A percentile compares a stretch with the other conserved stretches of the same genome.
These are phyloP conservation scores for Lactarius evosmus DNA, from an alignment of 768 basidiomycete species.

Conservation along the genomic window DNA sequence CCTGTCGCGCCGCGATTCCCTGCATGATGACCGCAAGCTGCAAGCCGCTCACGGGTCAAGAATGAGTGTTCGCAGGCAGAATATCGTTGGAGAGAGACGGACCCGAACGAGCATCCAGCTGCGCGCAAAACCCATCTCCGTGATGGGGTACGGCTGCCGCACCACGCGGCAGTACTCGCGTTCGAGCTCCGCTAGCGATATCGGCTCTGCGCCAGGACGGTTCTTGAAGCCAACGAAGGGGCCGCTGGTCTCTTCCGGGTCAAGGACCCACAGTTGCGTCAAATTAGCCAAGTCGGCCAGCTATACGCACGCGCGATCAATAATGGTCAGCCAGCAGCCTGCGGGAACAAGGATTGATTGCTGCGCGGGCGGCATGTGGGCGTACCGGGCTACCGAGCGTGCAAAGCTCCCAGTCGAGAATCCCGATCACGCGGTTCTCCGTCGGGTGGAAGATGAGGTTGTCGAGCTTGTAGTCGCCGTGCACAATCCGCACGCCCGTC, in stretches of 20 bases:
- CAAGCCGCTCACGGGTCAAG: constrained; percentile 24
- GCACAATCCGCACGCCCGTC: constrained; percentile 81
- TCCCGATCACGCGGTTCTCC: constrained; percentile 89
- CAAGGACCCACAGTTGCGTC: constrained; percentile 77
- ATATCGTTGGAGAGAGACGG: constrained; percentile 29
- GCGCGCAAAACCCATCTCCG: constrained; percentile 72
- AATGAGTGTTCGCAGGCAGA: constrained; percentile 22
- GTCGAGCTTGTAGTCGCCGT: constrained; percentile 98
- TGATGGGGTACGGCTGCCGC: constrained; percentile 67
- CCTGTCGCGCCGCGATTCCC: constrained; percentile 85
- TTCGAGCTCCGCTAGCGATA: constrained; percentile 70
- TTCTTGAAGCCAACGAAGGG: constrained; percentile 52
- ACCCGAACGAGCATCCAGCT: constrained; percentile 88
- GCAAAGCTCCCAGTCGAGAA: constrained; percentile 96
- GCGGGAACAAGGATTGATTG: too few relatives aligned
- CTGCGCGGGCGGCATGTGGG: constrained; percentile 14
- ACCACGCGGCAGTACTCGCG: constrained; percentile 73
- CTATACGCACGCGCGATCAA: constrained; percentile 34
- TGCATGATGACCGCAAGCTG: constrained; percentile 80
- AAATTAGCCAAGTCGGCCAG: constrained; percentile 90
- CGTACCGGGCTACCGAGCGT: constrained; percentile 88
- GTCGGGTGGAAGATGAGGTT: constrained; percentile 94
- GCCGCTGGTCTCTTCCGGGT: constrained; percentile 40
- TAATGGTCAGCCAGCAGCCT: background rate
- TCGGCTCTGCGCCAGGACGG: constrained; percentile 50